Conservation (phyloP, 306 rosid species). For the Arachis stenosperma region DNA sequence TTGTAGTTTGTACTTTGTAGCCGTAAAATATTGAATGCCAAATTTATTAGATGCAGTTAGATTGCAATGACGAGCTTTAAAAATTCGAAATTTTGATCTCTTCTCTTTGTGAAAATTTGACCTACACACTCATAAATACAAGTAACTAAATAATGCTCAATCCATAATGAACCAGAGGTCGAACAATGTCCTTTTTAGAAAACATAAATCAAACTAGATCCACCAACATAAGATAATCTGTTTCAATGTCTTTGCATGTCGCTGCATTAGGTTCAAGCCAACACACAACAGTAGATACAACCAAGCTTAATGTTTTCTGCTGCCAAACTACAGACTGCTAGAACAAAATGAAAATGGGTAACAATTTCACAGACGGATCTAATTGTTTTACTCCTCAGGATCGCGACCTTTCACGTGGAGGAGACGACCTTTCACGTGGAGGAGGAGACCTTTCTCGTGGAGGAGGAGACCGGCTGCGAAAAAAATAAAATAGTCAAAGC, state of each 20-base stretch:
- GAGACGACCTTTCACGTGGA: slow-evolving; percentile 51
- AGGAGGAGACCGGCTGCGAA: slow-evolving; percentile 74
- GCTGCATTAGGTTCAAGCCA: slow-evolving; percentile 33
- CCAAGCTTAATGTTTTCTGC: slow-evolving; percentile 25
- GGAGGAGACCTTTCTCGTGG: slow-evolving; percentile 54
- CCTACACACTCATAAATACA: no score
- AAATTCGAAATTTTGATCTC: no score
- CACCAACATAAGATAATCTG: slow-evolving; percentile 23
- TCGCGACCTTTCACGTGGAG: slow-evolving; percentile 53
- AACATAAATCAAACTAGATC: slow-evolving; percentile 18
- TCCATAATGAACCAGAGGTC: no score
- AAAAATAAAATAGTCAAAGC: slow-evolving; percentile 25
- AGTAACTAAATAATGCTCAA: no score
- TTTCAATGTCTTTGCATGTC: slow-evolving; percentile 23
- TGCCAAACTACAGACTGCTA: slow-evolving; percentile 38
- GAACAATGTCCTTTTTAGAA: background rate
- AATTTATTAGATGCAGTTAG: no score
- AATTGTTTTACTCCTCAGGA: slow-evolving; percentile 48
- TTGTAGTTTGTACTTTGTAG: no score
- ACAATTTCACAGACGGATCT: slow-evolving; percentile 40
- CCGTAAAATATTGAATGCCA: no score
- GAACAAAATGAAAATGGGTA: slow-evolving; percentile 43
- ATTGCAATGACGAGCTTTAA: background rate
- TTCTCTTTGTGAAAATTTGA: no score
- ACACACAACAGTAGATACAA: slow-evolving; percentile 36